Evolutionary conservation across 192 early-diverging fungal genomes (phyloP).

Genomic region (Entophlyctis luteolus): DNA sequence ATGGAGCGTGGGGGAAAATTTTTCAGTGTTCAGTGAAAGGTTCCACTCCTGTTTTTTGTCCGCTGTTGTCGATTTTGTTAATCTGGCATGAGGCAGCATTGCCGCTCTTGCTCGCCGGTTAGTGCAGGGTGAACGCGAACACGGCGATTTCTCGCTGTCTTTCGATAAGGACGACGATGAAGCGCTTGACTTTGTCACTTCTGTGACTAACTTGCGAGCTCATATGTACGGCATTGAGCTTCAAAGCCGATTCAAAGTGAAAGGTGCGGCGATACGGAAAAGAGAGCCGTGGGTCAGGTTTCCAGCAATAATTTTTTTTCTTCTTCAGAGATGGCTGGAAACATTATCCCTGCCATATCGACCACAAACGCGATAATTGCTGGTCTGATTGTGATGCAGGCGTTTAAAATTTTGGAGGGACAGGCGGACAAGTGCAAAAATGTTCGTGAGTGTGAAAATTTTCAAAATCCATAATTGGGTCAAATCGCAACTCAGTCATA

Average conservation of each 20-base stretch:
- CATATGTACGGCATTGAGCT: constrained; percentile 73
- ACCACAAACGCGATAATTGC: constrained; percentile 97
- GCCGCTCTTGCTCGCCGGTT: constrained; percentile 49
- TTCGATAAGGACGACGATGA: constrained; percentile 98
- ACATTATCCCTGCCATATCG: constrained; percentile 97
- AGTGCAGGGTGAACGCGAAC: constrained; percentile 34
- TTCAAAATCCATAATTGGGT: constrained; percentile 8
- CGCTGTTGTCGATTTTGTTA: background rate
- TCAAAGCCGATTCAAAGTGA: constrained; percentile 80
- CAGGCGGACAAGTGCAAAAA: constrained; percentile 52
- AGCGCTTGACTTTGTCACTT: constrained; percentile 90
- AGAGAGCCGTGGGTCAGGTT: background rate
- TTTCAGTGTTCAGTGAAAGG: constrained; percentile 70
- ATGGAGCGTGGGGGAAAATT: constrained; percentile 68
- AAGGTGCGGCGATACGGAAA: constrained; percentile 57
- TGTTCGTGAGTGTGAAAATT: constrained; percentile 16
- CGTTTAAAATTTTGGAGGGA: constrained; percentile 66
- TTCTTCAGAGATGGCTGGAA: constrained; percentile 90
- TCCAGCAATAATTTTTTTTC: background rate
- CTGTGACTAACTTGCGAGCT: constrained; percentile 83
- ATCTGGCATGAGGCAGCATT: constrained; percentile 38
- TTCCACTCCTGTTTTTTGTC: constrained; percentile 28
- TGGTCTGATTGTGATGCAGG: constrained; percentile 87
- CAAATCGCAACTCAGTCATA: constrained; percentile 6
- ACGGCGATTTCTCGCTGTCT: constrained; percentile 51